Base-by-base conservation (phyloP, 2,329 filamentous ascomycete species). In the Colletotrichum musae region DNA sequence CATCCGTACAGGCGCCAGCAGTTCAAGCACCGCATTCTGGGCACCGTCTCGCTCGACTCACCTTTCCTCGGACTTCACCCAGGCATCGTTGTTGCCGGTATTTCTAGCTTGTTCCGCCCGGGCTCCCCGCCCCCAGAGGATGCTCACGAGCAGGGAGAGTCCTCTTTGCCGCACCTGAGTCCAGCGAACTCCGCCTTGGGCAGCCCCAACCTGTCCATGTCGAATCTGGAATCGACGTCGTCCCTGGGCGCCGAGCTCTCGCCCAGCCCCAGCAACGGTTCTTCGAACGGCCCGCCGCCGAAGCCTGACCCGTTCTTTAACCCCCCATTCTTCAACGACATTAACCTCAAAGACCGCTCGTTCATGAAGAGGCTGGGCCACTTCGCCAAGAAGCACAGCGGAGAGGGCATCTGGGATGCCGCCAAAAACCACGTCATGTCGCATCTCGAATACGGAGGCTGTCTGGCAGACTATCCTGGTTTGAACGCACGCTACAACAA, bases 41-140 rank as follows among this genome's bases (percentile, higher is more conserved):
- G 95, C 0, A 91, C 91, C 5, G 85, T 98, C 64, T 93, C 93
- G 64, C 91, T 97, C 57, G 95, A 98, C 79, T 92, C 93, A 0
- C 95, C 95, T 0, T 94, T 97, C 68, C 84, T 97, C 6, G 95
- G 95, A 4, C 92, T 98, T 77, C 94, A 98, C 79, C 94, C 94
- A 1, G 93, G 95, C 6, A 92, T 98, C 50, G 88, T 97, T 50
- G 88, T 91, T n/a, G 93, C 93, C 45, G 94, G 94, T 2, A 87
- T 97, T 62, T 88, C 91, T 2, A 95, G 93, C 75, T 85, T 97
- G 12, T 96, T 97, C 79, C 82, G 85, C 43, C 79, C 84, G 4
- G 79, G 83, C 12, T 77, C 82, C 4, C 76, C 77, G 5, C 72
- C 77, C 5, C 72, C 77, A 21, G 75, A 73, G 52, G 52, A 73